A percentile compares a stretch with the other conserved stretches of the same genome.
Evolutionary conservation across 2,329 filamentous ascomycete species (phyloP).

Genomic region (Nemania sp.): DNA sequence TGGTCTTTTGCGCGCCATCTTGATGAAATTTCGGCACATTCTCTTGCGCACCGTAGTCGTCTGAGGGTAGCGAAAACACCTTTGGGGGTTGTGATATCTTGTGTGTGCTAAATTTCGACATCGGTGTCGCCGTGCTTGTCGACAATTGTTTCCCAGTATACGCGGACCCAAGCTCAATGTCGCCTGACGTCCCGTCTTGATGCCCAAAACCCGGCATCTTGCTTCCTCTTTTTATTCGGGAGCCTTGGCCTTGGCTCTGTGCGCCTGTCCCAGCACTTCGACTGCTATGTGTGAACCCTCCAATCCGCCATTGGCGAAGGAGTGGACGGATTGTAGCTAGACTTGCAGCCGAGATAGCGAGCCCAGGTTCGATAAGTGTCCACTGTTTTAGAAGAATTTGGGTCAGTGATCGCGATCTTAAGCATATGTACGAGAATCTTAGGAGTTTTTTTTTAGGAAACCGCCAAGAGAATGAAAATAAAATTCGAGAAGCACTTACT

Average conservation of each 20-base stretch:
- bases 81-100: conserved; percentile 41
- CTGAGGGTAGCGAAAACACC: conserved; percentile 37
- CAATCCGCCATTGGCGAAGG: conserved; percentile 61
- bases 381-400: too few species aligned
- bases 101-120: conserved; percentile 37
- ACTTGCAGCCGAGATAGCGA: conserved; percentile 66
- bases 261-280: conserved; percentile 49
- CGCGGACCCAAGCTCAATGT: conserved; percentile 50
- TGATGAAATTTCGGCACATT: conserved; percentile 34
- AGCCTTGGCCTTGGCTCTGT: conserved; percentile 47
- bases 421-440: too few species aligned
- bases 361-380: conserved; percentile 68
- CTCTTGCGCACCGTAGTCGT: conserved; percentile 34
- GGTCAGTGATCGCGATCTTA: too few species aligned
- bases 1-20: conserved; percentile 34
- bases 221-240: conserved; percentile 48
- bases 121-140: conserved; percentile 23
- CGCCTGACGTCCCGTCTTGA: conserved; percentile 54
- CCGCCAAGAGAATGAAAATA: too few species aligned
- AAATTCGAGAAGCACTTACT: too few species aligned
- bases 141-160: conserved; percentile 31
- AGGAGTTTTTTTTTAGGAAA: too few species aligned
- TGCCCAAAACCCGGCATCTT: conserved; percentile 53
- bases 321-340: conserved; percentile 67
- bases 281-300: conserved; percentile 60